phyloP scores from a whole-genome alignment of 2,329 filamentous ascomycete genomes.

The Ceratocystiopsis brevicomis region DNA sequence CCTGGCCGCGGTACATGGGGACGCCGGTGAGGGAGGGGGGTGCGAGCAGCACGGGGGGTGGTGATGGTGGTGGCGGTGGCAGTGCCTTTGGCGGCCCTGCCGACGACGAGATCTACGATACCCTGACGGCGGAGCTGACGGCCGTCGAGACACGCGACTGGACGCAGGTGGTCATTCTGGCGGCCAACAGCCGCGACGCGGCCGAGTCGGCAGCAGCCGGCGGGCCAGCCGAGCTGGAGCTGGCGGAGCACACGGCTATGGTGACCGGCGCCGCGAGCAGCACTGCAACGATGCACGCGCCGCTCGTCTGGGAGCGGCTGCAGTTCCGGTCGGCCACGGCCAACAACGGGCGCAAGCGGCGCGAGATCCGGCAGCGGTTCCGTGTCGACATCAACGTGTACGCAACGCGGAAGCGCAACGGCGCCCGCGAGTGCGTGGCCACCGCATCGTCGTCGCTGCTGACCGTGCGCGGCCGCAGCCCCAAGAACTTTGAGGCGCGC shows the following conservation, averaged over 20 bases:
- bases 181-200: too few species aligned
- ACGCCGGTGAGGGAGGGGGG: too few species aligned
- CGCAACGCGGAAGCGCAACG: not conserved
- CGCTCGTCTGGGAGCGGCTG: not conserved
- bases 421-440: not conserved
- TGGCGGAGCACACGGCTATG: not conserved
- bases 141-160: not conserved
- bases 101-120: not conserved
- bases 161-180: not conserved
- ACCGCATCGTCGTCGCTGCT: not conserved
- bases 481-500: not conserved
- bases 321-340: not conserved
- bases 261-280: not conserved
- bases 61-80: too few species aligned
- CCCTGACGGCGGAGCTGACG: not conserved
- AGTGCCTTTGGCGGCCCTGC: not conserved
- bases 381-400: not conserved
- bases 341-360: conserved; percentile 1
- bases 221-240: too few species aligned
- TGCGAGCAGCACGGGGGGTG: too few species aligned
- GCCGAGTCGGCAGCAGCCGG: too few species aligned
- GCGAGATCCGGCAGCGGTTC: conserved; percentile 1
- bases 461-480: not conserved
- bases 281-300: not conserved
- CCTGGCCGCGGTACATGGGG: too few species aligned